Base-by-base conservation (phyloP, 345 rosid species). In the Rhizophora mangle region DNA sequence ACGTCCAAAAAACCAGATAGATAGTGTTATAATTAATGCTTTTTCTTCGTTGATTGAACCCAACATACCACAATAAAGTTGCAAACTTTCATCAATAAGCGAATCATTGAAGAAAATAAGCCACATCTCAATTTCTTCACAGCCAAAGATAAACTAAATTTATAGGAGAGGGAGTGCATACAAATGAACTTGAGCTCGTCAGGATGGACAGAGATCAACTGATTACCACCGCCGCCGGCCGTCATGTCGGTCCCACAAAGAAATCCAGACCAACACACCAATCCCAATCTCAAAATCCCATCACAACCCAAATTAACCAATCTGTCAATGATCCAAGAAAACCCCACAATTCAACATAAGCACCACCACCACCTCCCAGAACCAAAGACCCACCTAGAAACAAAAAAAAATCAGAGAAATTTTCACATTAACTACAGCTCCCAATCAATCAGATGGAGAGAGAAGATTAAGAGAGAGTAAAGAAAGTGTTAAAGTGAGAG, bases 141-240 rank as follows among this genome's bases (percentile, higher is more conserved):
- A 39, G 15, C 16, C 16, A 39, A 10, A 10, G 15, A 39, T 2
- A 39, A 39, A 10, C 16, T 39, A 39, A 10, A 39, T 10, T 39
- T 39, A 11, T 11, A 10, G 2, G 16, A 9, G 46, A 11, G 15
- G 10, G 62, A 62, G 69, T 62, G 69, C 85, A 37, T 85, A 95
- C 99, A 81, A 18, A 72, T 69, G 78, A 95, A 92, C 78, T 81
- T 90, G 86, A 95, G 93, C 72, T 95, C 97, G 30, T 87, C 95
- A 49, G 99, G 99, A 74, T 88, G 96, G 74, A 95, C 87, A 49
- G 96, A 87, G 87, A 92, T 85, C 74, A 95, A 77, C 79, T 82
- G 87, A 37, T 84, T 87, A 74, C 81, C 87, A 63, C 79, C 88
- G 72, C 80, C 88, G 68, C 74, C 88, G 68, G 86, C 87, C 70